These are phyloP conservation scores for Hygrocybe coccinea DNA, from an alignment of 768 basidiomycete genomes.

Conservation along the genomic window DNA sequence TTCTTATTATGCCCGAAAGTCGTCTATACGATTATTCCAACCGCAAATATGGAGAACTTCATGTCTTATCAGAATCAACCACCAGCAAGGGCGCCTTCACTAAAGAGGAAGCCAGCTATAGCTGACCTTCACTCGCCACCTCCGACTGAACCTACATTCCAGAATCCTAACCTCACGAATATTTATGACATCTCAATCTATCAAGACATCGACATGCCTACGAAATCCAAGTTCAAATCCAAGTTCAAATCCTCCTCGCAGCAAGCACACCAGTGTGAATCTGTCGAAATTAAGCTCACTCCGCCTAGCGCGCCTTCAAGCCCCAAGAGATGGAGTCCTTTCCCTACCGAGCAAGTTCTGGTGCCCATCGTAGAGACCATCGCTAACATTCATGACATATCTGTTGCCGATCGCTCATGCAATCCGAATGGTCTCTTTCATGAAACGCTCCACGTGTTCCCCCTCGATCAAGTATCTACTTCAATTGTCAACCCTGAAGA, in stretches of 20 bases:
- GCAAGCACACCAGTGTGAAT: not conserved
- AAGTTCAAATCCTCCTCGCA: not conserved
- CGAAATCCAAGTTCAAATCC: not conserved
- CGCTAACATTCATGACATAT: not conserved
- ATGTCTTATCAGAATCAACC: conserved; percentile 7
- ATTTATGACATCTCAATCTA: conserved; percentile 16
- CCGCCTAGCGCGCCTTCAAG: conserved; percentile 10
- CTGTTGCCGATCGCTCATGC: not conserved
- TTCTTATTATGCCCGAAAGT: conserved; percentile 12
- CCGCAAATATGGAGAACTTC: conserved; percentile 14
- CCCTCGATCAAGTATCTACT: no score
- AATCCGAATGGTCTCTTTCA: not conserved
- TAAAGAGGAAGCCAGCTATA: conserved; percentile 7
- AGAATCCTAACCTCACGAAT: conserved; percentile 11
- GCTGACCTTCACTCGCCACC: conserved; percentile 2
- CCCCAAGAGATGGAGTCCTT: not conserved
- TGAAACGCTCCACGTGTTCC: no score
- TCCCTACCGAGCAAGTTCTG: not conserved
- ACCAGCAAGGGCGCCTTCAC: conserved; percentile 5
- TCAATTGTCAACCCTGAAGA: no score
- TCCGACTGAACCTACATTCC: not conserved
- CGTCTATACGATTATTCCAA: not conserved
- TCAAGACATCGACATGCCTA: conserved; percentile 1
- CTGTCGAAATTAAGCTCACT: conserved; percentile 16
- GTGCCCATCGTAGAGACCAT: not conserved